Base-by-base conservation (phyloP, 768 basidiomycete species). In the Lactarius akahatsu region DNA sequence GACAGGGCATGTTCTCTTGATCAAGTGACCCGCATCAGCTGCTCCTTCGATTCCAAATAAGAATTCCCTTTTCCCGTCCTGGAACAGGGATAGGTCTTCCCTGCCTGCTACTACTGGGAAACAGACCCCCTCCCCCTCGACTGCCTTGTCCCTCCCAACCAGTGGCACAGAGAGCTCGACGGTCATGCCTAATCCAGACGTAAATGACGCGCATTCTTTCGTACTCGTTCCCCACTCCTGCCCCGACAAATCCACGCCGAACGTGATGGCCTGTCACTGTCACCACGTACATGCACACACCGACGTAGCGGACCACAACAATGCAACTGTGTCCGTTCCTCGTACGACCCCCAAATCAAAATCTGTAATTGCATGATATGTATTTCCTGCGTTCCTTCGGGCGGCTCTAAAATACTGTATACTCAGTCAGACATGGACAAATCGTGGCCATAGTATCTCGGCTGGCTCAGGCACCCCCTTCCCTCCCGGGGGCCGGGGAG, bases 21-120 rank as follows among this genome's bases (percentile, higher is more conserved):
- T 65, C 64, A 65, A 65, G 34, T 66, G 65, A 66, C 60, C 34
- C 7, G 0, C 47, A 34, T 50, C 47, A 50, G 20, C 47, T 50
- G 47, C 18, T n/a, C 30, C 32, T 56, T 23, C n/a, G 10, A 38
- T 38, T 38, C 36, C 36, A 38, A 5, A 18, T 18, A 13, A 23
- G n/a, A 52, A 28, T 2, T 9, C 4, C 26, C 0, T 4, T 26
- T 52, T 52, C 50, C 50, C 11, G 11, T 26, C 50, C 5, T 52
- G 50, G 50, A 52, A 26, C 50, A 52, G 50, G 50, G 28, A 52
- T 2, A 26, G 23, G 23, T 15, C 50, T 52, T 52, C 50, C 50
- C 23, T 52, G 26, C n/a, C n/a, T n/a, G n/a, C n/a, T n/a, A n/a
- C 50, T 50, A 10, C n/a, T n/a, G 45, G 45, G 45, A 45, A 20